Conservation (phyloP, 2,329 filamentous ascomycete genomes). For the Apiospora malaysiana region DNA sequence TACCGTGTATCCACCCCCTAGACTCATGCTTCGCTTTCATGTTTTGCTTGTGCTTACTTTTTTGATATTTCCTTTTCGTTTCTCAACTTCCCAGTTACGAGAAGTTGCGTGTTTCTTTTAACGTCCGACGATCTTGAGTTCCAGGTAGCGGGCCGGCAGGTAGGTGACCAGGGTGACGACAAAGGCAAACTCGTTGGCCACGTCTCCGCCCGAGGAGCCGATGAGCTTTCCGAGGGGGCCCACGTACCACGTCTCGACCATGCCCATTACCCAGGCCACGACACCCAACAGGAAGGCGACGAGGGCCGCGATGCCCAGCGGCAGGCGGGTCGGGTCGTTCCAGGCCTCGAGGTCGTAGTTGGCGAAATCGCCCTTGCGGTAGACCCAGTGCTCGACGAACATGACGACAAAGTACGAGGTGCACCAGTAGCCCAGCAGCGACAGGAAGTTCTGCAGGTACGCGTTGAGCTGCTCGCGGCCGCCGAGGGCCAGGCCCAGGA, state of each 20-base stretch:
- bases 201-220: slow-evolving; percentile 51
- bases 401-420: slow-evolving; percentile 55
- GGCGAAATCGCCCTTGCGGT: slow-evolving; percentile 47
- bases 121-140: slow-evolving; percentile 52
- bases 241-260: slow-evolving; percentile 63
- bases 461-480: slow-evolving; percentile 49
- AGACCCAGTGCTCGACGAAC: slow-evolving; percentile 54
- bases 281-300: slow-evolving; percentile 51
- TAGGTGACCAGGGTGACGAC: slow-evolving; percentile 54
- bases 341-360: slow-evolving; percentile 57
- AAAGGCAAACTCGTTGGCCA: slow-evolving; percentile 59
- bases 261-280: slow-evolving; percentile 55
- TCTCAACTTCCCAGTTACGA: not conserved
- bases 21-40: not conserved
- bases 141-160: slow-evolving; percentile 53
- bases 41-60: slow-evolving; percentile 1
- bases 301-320: slow-evolving; percentile 49
- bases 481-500: slow-evolving; percentile 51
- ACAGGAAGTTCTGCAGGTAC: slow-evolving; percentile 54
- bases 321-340: slow-evolving; percentile 50
- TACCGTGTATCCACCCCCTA: slow-evolving; percentile 12
- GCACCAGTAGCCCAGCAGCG: slow-evolving; percentile 56
- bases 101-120: slow-evolving; percentile 29
- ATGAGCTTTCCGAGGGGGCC: slow-evolving; percentile 52
- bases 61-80: not conserved